A percentile compares a stretch with the other conserved stretches of the same genome.
Evolutionary conservation across 768 basidiomycete genomes (phyloP).

Genomic region (Leccinum rimulosum): DNA sequence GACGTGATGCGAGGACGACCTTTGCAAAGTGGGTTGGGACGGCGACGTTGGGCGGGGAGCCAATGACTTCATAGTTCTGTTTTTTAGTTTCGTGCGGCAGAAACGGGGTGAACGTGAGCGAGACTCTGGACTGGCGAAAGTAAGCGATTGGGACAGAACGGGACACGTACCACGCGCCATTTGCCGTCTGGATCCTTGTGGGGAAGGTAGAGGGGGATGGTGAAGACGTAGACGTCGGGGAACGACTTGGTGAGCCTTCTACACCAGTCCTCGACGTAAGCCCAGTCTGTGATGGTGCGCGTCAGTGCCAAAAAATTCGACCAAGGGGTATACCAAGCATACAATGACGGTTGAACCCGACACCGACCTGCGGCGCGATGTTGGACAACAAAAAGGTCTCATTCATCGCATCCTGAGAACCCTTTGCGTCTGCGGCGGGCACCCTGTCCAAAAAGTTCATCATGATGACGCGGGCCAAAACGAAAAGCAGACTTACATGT

Average conservation of each 20-base stretch:
- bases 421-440: slow-evolving; percentile 94
- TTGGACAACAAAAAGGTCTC: slow-evolving; percentile 95
- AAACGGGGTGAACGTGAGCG: neutral
- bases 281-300: slow-evolving; percentile 68
- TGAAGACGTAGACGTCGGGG: slow-evolving; percentile 96
- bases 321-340: neutral
- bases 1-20: slow-evolving; percentile 78
- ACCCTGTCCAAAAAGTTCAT: slow-evolving; percentile 67
- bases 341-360: slow-evolving; percentile 98
- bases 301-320: neutral
- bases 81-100: neutral
- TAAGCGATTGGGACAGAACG: neutral
- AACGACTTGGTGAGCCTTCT: slow-evolving; percentile 83
- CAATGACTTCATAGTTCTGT: slow-evolving; percentile 94
- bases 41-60: slow-evolving; percentile 81
- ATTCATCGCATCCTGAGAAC: slow-evolving; percentile 90
- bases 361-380: slow-evolving; percentile 97
- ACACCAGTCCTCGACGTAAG: slow-evolving; percentile 95
- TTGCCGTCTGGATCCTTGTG: slow-evolving; percentile 84
- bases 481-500: slow-evolving; percentile 68
- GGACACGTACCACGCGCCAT: slow-evolving; percentile 81
- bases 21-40: slow-evolving; percentile 99
- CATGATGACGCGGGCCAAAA: neutral
- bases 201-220: slow-evolving; percentile 94
- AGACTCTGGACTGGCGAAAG: neutral